Evolutionary conservation across 1,139 yeast genomes (phyloP), one percentile per base, ranked within the genome.

Genomic region (Neolecta irregularis): DNA sequence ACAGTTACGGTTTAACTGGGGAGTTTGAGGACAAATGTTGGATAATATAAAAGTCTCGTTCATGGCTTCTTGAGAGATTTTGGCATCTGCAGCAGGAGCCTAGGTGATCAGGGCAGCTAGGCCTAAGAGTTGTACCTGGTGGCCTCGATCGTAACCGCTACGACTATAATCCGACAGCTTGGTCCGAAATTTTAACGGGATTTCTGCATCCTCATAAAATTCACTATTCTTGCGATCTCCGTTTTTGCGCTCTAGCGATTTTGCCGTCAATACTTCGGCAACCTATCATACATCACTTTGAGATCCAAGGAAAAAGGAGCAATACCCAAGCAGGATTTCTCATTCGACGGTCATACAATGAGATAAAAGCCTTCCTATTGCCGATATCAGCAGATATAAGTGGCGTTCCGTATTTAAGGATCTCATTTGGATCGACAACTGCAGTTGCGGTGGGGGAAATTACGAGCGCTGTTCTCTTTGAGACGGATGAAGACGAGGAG

Each of bases 21-120:
- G n/a, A n/a, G 88, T 93, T 55, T 88, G 99, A 1, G 99, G 99
- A 7, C 93, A 71, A 65, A 88, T 88, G 54, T 88, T 88, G 15
- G 93, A 73, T 48, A 91, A 61, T 46, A 64, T 71, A 49, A 88
- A 88, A 0, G 98, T 91, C 55, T 85, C 93, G 54, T 88, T 76
- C 95, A 91, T 85, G 8, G 96, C 96, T 16, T 56, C 50, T 55
- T 88, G 98, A 24, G 72, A 70, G 57, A 69, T 88, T 53, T 81
- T 83, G 25, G 96, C 95, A 55, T 88, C 80, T 1, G 98, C 98
- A 4, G 98, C 98, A 2, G 99, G 96, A 0, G 94, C 95, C 50
- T 79, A 80, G 11, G 29, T 26, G 8, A 8, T 26, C 11, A 9
- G 8, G 9, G 9, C 8, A 26, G 8, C 8, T 3, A n/a, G 24